phyloP scores from a whole-genome alignment of 2,329 filamentous ascomycete genomes.

The Talaromyces atroroseus region DNA sequence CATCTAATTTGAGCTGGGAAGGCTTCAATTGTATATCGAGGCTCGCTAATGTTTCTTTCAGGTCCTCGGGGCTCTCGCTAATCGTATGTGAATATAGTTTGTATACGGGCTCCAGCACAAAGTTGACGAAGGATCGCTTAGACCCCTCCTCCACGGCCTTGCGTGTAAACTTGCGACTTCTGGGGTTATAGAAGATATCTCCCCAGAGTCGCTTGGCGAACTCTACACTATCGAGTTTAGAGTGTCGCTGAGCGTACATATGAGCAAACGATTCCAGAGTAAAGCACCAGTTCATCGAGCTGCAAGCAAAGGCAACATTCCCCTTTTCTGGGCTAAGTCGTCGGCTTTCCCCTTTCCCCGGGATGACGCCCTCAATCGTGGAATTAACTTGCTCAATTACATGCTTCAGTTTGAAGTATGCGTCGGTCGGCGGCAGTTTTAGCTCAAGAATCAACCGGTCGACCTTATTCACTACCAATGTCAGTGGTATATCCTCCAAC shows the following conservation, averaged over 20 bases:
- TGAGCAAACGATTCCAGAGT: conserved; percentile 89
- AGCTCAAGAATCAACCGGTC: conserved; percentile 90
- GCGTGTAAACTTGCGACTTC: conserved; percentile 82
- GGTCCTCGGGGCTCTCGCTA: conserved; percentile 77
- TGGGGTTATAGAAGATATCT: conserved; percentile 92
- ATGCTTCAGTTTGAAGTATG: conserved; percentile 98
- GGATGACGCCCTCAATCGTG: conserved; percentile 80
- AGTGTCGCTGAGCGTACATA: conserved; percentile 89
- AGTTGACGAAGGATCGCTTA: conserved; percentile 85
- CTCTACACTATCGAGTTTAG: conserved; percentile 72
- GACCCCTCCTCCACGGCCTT: conserved; percentile 76
- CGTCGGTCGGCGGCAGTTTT: conserved; percentile 87
- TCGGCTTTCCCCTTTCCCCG: conserved; percentile 70
- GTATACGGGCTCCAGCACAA: conserved; percentile 93
- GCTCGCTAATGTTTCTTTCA: conserved; percentile 70
- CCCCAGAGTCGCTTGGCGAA: conserved; percentile 88
- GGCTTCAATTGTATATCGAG: conserved; percentile 86
- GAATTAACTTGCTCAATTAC: conserved; percentile 99
- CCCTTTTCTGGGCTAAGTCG: conserved; percentile 92
- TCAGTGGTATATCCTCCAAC: conserved; percentile 80
- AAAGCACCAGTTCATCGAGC: conserved; percentile 94
- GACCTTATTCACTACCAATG: conserved; percentile 94
- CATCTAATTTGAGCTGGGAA: conserved; percentile 84
- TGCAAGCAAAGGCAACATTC: conserved; percentile 95
- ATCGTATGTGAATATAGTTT: conserved; percentile 95